These are phyloP conservation scores for Immersiporthe knoxdaviesiana DNA, from an alignment of 2,329 filamentous ascomycete genomes.

Conservation along the genomic window DNA sequence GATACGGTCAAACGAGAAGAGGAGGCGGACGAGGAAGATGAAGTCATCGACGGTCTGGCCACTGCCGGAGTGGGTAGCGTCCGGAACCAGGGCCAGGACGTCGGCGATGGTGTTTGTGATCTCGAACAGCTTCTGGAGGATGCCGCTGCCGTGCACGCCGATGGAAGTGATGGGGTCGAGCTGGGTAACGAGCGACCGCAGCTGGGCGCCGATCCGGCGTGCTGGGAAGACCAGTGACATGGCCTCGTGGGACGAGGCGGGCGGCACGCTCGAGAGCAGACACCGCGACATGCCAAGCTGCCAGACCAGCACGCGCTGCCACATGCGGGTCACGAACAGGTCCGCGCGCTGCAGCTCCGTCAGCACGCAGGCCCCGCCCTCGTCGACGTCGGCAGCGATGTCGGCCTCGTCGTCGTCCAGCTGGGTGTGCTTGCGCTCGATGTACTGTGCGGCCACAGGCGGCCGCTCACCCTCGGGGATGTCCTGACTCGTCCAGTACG, in stretches of 20 bases:
- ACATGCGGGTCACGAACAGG: constrained; percentile 46
- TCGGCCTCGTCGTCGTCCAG: constrained; percentile 44
- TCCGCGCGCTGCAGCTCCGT: constrained; percentile 47
- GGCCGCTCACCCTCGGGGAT: constrained; percentile 32
- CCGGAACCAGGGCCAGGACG: constrained; percentile 55
- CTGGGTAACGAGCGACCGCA: constrained; percentile 42
- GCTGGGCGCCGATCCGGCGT: constrained; percentile 43
- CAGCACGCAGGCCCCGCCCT: constrained; percentile 32
- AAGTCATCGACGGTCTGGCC: constrained; percentile 56
- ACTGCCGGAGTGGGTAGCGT: constrained; percentile 47
- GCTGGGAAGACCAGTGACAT: constrained; percentile 46
- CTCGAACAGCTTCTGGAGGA: constrained; percentile 63
- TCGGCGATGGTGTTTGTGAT: constrained; percentile 63
- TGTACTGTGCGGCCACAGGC: constrained; percentile 43
- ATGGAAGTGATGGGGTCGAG: constrained; percentile 47
- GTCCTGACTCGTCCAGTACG: constrained; percentile 39
- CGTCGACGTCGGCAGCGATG: constrained; percentile 32
- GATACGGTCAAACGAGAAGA: constrained; percentile 53
- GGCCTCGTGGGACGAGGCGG: constrained; percentile 41
- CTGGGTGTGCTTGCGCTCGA: constrained; percentile 46
- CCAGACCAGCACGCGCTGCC: constrained; percentile 47
- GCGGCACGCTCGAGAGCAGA: constrained; percentile 41
- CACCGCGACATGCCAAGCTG: constrained; percentile 46
- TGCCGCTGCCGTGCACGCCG: constrained; percentile 58
- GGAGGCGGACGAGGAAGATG: constrained; percentile 53